Base-by-base conservation (phyloP, 345 rosid species). In the Lumnitzera racemosa region DNA sequence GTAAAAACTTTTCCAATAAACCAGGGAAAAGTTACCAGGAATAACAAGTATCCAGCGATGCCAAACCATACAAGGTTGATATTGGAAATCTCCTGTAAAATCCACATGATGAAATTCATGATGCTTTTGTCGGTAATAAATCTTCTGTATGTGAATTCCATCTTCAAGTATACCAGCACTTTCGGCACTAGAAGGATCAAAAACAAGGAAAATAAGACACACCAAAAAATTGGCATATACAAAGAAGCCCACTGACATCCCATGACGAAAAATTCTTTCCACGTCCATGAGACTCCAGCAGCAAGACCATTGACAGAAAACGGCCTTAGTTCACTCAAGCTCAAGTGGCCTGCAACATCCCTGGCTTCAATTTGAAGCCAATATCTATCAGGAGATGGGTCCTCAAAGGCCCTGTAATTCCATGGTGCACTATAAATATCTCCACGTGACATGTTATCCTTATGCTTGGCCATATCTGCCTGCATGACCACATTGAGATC, bases 251-350 rank as follows among this genome's bases (percentile, higher is more conserved):
- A 90, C 47, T 88, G 96, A 74, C 81, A 67, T 43, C 96, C 99
- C 95, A 94, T 86, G 66, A 88, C 91, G 54, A 63, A 72, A 59
- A 90, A 86, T 76, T 94, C 99, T 70, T 75, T 87, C 99, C 97
- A 94, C 15, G 96, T 84, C 99, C 99, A 90, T 3, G 85, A 77
- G 58, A 86, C 54, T 73, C 73, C 69, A 65, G 77, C 72, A 70
- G 71, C 73, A 25, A 76, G 76, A 67, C 97, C 91, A 53, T 90
- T 79, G 62, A 84, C 58, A 59, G 97, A 94, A 71, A 90, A 90
- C 47, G 99, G 95, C 43, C 87, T 81, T 68, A 76, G 58, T 71
- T 88, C 95, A 23, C 83, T 81, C 46, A 61, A 68, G 25, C 86
- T 80, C 63, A 79, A 71, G 69, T 77, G 75, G 27, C 91, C 90